Conservation (phyloP, 768 basidiomycete genomes). For the Panus rudis region DNA sequence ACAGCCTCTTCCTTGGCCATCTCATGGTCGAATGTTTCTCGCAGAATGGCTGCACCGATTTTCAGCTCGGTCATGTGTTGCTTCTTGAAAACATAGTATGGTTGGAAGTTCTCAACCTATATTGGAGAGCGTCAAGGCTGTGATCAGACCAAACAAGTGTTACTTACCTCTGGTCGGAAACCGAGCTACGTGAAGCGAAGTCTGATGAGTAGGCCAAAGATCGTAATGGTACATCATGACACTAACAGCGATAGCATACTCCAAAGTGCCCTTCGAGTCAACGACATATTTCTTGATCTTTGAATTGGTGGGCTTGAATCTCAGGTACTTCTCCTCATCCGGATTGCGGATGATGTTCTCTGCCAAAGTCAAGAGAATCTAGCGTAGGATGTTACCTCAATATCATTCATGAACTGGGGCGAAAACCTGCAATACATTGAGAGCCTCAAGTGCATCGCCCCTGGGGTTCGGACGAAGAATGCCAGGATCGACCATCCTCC, state of each 20-base stretch:
- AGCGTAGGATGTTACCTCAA: slow-evolving; percentile 11
- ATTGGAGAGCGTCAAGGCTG: background rate
- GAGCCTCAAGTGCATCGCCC: slow-evolving; percentile 49
- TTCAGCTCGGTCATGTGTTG: slow-evolving; percentile 43
- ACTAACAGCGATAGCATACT: slow-evolving; percentile 74
- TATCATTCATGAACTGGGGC: background rate
- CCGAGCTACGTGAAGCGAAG: slow-evolving; percentile 46
- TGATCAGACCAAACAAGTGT: background rate
- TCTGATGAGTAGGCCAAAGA: background rate
- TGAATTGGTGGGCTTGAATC: slow-evolving; percentile 71
- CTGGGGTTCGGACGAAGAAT: slow-evolving; percentile 66
- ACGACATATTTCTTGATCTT: slow-evolving; percentile 61
- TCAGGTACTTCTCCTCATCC: slow-evolving; percentile 61
- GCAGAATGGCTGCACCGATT: slow-evolving; percentile 54
- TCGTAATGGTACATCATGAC: background rate
- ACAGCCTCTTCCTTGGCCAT: slow-evolving; percentile 38
- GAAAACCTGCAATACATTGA: slow-evolving; percentile 49
- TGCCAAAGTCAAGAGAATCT: slow-evolving; percentile 64
- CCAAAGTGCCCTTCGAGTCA: slow-evolving; percentile 64
- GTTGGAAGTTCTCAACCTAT: slow-evolving; percentile 62
- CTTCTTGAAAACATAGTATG: slow-evolving; percentile 54
- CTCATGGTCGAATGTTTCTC: slow-evolving; percentile 47
- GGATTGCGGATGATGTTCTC: slow-evolving; percentile 73
- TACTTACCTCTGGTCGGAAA: slow-evolving; percentile 58
- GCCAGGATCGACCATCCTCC: slow-evolving; percentile 73